phyloP scores from a whole-genome alignment of 2,329 filamentous ascomycete species.

The Akanthomyces uredinophilus region DNA sequence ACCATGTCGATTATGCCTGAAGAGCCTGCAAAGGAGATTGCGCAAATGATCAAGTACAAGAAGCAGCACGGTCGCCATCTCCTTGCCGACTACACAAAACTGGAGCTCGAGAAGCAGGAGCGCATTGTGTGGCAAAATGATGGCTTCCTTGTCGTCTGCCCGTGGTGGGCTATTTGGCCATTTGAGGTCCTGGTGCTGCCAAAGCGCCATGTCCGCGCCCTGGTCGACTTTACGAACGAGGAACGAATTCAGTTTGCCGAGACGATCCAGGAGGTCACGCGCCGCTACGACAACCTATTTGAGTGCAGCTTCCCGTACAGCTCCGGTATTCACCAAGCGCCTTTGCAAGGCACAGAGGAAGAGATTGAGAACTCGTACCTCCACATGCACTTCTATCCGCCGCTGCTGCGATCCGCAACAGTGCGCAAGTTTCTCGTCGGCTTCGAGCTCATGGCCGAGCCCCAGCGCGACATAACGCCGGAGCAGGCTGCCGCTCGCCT shows the following conservation, averaged over 20 bases:
- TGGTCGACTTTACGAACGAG: slow-evolving; percentile 70
- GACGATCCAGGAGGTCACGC: slow-evolving; percentile 79
- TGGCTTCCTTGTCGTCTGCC: slow-evolving; percentile 79
- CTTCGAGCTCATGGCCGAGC: slow-evolving; percentile 94
- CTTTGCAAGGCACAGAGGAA: slow-evolving; percentile 72
- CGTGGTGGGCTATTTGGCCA: slow-evolving; percentile 98
- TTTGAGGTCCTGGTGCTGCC: slow-evolving; percentile 90
- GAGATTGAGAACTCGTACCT: slow-evolving; percentile 86
- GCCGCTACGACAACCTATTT: slow-evolving; percentile 93
- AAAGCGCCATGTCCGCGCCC: slow-evolving; percentile 74
- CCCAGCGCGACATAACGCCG: slow-evolving; percentile 96
- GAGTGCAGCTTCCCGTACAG: slow-evolving; percentile 96
- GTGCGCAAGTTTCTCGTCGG: slow-evolving; percentile 96
- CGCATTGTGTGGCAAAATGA: slow-evolving; percentile 85
- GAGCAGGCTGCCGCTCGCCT: slow-evolving; percentile 85
- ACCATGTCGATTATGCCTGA: slow-evolving; percentile 87
- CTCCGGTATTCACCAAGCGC: slow-evolving; percentile 94
- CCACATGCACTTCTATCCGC: slow-evolving; percentile 97
- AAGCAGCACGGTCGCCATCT: slow-evolving; percentile 68
- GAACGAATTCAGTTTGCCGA: slow-evolving; percentile 76
- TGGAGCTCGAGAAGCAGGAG: slow-evolving; percentile 78
- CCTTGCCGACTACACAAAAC: slow-evolving; percentile 77
- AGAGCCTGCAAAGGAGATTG: slow-evolving; percentile 75
- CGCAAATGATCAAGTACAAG: slow-evolving; percentile 74
- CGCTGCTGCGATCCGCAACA: slow-evolving; percentile 83